Conservation (phyloP, 345 rosid genomes). For the Noccaea bulbosa region DNA sequence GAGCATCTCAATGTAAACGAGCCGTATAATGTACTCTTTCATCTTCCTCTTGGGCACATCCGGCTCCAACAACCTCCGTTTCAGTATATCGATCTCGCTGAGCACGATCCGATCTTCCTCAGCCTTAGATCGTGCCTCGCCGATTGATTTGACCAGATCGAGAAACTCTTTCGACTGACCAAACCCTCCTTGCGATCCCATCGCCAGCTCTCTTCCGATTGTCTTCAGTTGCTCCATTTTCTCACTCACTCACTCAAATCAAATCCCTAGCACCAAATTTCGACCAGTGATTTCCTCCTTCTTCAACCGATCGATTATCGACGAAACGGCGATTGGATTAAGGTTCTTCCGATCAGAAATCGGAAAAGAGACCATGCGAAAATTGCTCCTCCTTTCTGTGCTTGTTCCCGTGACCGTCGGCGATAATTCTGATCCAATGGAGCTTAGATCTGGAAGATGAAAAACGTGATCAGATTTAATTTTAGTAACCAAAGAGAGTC, state of each 20-base stretch:
- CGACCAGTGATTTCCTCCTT: slow-evolving; percentile 2
- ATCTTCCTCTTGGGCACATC: slow-evolving; percentile 90
- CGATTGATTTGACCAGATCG: slow-evolving; percentile 95
- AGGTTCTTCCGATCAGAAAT: slow-evolving; percentile 21
- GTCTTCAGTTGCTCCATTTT: slow-evolving; percentile 92
- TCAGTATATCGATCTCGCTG: slow-evolving; percentile 89
- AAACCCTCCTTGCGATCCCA: slow-evolving; percentile 98
- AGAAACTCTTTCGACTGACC: slow-evolving; percentile 95
- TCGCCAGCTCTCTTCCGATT: slow-evolving; percentile 96
- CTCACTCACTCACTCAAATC: slow-evolving; percentile 9
- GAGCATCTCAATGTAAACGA: slow-evolving; percentile 93
- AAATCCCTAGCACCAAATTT: slow-evolving; percentile 7
- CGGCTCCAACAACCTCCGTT: slow-evolving; percentile 83
- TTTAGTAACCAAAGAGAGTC: slow-evolving; percentile 25
- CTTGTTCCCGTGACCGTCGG: slow-evolving; percentile 21
- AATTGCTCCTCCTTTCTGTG: neutral
- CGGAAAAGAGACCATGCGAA: slow-evolving; percentile 29
- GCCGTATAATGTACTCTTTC: slow-evolving; percentile 91
- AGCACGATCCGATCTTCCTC: slow-evolving; percentile 96
- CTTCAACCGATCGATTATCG: slow-evolving; percentile 13
- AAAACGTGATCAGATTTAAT: slow-evolving; percentile 38
- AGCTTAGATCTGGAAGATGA: slow-evolving; percentile 42
- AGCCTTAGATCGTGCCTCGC: slow-evolving; percentile 98
- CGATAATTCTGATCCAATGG: slow-evolving; percentile 9
- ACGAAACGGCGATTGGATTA: neutral